Base-by-base conservation (phyloP, 2,329 filamentous ascomycete genomes). In the Fusarium ambrosium region DNA sequence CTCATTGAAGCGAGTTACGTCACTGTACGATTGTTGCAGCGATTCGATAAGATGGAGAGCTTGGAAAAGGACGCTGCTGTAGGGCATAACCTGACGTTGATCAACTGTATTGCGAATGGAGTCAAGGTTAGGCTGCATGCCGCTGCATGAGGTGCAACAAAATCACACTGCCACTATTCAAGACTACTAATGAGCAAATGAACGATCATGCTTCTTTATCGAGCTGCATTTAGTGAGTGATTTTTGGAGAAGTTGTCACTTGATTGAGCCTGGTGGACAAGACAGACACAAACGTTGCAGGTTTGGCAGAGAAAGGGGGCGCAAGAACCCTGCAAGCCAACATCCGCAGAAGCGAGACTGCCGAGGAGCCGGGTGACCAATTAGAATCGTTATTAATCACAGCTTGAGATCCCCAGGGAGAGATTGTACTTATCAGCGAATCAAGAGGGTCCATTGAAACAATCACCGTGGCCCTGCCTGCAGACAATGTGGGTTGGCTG, bases 1-100 rank as follows among this genome's bases (percentile, higher is more conserved):
- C 69, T 77, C 9, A 71, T 69, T 4, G 73, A 76, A 60, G 66
- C 68, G 1, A 66, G 64, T 2, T 78, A 77, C 8, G 67, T 75
- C 16, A 10, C 75, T 1, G 67, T 74, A 10, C 67, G 72, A 20
- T 66, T 77, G 66, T 34, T 66, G 7, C 73, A 76, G 22, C 37
- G 32, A 2, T 62, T 62, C 4, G 24, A 24, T 29, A 62, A 11
- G 39, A 48, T 62, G 41, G 59, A 62, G 39, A 45, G 37, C n/a
- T 20, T 43, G 27, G 59, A 62, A 5, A 22, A 18, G 11, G 59
- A 48, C 13, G 37, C 39, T 8, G 41, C 16, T 41, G 36, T 39
- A 13, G 39, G 41, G 16, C 48, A 53, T n/a, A 45, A 41, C n/a
- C 16, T 62, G 11, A 29, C n/a, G 5, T 41, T 62, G 29, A 62